Percentiles rank a stretch among this genome's conserved stretches.
Conservation (phyloP, 306 rosid species). For the Psophocarpus tetragonolobus region DNA sequence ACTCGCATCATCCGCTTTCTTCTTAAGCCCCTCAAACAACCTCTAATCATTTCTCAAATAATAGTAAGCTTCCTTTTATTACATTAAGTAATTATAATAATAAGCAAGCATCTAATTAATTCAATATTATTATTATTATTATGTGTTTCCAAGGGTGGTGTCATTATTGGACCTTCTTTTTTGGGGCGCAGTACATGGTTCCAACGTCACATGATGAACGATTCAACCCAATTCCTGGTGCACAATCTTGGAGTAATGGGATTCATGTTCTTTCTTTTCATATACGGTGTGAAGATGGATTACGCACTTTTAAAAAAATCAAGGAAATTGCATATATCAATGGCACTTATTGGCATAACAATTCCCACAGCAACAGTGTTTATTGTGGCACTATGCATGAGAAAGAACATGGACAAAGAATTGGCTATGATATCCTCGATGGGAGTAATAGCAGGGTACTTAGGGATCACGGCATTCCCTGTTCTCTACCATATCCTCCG, state of each 20-base stretch:
- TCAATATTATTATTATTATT: background rate
- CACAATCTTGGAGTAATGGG: constrained; percentile 62
- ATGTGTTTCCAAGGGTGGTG: constrained; percentile 65
- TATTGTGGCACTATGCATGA: constrained; percentile 35
- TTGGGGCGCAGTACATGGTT: constrained; percentile 51
- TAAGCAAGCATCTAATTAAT: too few species aligned
- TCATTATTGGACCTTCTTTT: constrained; percentile 74
- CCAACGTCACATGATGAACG: constrained; percentile 11
- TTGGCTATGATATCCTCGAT: constrained; percentile 50
- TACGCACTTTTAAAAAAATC: constrained; percentile 35
- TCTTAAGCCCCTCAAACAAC: constrained; percentile 76
- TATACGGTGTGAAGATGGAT: constrained; percentile 74
- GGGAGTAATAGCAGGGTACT: constrained; percentile 43
- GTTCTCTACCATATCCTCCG: constrained; percentile 45
- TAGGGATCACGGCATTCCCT: constrained; percentile 60
- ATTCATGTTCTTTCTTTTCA: constrained; percentile 62
- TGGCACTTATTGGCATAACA: constrained; percentile 38
- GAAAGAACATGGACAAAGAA: constrained; percentile 57
- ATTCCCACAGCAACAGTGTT: constrained; percentile 37
- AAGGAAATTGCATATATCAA: constrained; percentile 44
- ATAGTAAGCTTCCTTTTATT: constrained; percentile 49
- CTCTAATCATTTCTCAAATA: constrained; percentile 64
- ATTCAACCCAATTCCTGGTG: constrained; percentile 36
- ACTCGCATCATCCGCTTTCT: constrained; percentile 47
- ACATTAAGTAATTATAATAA: too few species aligned